These are phyloP conservation scores for Nitzschia sp. DNA, from an alignment of 108 stramenopile species.

Conservation along the genomic window DNA sequence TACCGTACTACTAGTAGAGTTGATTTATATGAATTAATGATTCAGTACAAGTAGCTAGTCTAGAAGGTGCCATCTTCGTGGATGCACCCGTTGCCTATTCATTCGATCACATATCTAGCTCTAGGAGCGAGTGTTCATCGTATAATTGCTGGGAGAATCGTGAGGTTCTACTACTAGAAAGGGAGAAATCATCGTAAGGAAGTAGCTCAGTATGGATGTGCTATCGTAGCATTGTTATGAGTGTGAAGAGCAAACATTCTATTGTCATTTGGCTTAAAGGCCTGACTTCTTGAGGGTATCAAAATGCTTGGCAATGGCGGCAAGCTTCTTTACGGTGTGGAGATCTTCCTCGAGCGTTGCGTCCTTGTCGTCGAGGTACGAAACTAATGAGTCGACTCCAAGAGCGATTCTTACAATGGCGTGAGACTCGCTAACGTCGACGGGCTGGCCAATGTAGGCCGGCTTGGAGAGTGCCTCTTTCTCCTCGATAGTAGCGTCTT, in stretches of 20 bases:
- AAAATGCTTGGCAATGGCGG: slow-evolving; percentile 54
- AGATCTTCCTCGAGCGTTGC: slow-evolving; percentile 45
- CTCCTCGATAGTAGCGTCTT: slow-evolving; percentile 52
- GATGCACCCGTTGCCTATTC: no score
- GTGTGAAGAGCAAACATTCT: not conserved
- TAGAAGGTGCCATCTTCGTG: no score
- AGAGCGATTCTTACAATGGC: slow-evolving; percentile 71
- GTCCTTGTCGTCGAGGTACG: slow-evolving; percentile 48
- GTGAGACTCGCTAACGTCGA: slow-evolving; percentile 62
- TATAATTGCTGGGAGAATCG: no score
- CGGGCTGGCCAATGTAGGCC: slow-evolving; percentile 73
- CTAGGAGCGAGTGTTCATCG: no score
- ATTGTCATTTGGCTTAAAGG: not conserved
- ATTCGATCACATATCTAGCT: no score
- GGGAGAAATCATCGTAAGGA: no score
- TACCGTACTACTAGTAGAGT: no score
- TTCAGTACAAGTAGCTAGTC: no score
- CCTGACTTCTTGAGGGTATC: slow-evolving; percentile 28
- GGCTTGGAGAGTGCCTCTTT: slow-evolving; percentile 43
- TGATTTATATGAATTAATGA: no score
- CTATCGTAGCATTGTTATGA: not conserved
- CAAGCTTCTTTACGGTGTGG: slow-evolving; percentile 49
- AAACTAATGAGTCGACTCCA: slow-evolving; percentile 58
- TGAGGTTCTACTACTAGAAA: no score
- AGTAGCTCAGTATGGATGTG: not conserved